Conservation (phyloP, 768 basidiomycete species). For the Xanthoconium purpureum region DNA sequence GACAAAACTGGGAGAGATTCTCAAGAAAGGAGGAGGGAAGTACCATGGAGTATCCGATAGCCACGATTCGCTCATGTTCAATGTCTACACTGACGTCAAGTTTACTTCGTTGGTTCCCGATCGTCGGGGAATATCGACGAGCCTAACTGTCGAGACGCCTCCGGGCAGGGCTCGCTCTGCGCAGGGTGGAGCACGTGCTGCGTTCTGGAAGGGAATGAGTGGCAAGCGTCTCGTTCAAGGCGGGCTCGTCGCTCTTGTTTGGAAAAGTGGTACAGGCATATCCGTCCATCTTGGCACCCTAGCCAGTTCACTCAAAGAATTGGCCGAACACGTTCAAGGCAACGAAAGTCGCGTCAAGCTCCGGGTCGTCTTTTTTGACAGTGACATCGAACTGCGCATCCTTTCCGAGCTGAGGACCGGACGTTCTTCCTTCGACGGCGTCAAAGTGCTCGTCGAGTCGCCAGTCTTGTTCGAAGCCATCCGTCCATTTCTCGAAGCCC, state of each 20-base stretch:
- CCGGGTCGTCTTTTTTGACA: conserved; percentile 58
- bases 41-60: conserved; percentile 45
- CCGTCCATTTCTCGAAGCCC: conserved; percentile 62
- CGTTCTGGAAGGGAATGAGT: conserved; percentile 61
- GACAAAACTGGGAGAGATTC: conserved; percentile 45
- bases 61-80: conserved; percentile 55
- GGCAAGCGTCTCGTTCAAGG: conserved; percentile 60
- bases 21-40: conserved; percentile 54
- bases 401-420: conserved; percentile 36
- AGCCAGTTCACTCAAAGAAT: conserved; percentile 40
- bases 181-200: conserved; percentile 37
- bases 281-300: conserved; percentile 56
- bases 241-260: conserved; percentile 60
- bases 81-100: conserved; percentile 53
- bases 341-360: conserved; percentile 38
- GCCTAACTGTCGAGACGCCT: conserved; percentile 49
- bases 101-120: conserved; percentile 50
- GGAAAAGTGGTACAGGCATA: conserved; percentile 33
- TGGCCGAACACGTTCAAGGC: conserved; percentile 42
- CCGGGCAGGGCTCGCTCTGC: conserved; percentile 50
- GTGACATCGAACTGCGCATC: conserved; percentile 48
- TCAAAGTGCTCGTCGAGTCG: conserved; percentile 52
- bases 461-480: conserved; percentile 67
- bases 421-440: conserved; percentile 20
- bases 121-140: conserved; percentile 49